These are phyloP conservation scores for Elsinoe perseae DNA, from an alignment of 2,329 filamentous ascomycete genomes.

Conservation along the genomic window DNA sequence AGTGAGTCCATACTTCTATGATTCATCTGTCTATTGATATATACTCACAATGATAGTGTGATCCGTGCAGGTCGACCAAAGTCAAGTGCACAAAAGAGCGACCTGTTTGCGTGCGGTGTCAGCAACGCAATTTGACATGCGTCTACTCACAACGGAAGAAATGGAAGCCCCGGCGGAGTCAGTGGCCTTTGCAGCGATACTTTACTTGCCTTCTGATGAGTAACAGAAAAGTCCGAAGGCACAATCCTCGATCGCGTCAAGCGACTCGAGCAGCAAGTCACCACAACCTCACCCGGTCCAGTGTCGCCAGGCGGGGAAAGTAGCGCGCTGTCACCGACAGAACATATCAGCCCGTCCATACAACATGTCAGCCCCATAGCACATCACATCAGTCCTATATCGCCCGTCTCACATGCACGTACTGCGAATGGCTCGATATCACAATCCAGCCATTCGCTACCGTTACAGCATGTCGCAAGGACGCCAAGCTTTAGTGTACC, in stretches of 20 bases:
- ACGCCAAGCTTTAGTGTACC: background rate
- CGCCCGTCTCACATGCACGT: background rate
- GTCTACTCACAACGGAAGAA: conserved; percentile 8
- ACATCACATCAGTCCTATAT: background rate
- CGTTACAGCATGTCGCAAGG: background rate
- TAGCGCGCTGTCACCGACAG: background rate
- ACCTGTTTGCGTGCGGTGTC: conserved; percentile 4
- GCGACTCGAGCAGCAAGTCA: conserved; percentile 11
- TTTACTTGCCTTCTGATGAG: background rate
- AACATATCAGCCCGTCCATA: background rate
- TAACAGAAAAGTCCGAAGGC: conserved; percentile 11
- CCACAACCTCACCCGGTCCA: background rate
- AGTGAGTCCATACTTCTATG: background rate
- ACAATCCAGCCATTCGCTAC: background rate
- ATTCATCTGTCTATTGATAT: background rate
- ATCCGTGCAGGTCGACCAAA: conserved; percentile 12
- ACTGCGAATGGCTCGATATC: background rate
- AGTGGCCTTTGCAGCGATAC: background rate
- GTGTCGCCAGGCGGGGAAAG: background rate
- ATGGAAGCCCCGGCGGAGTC: conserved; percentile 10
- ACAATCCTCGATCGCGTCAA: conserved; percentile 14
- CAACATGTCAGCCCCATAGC: background rate
- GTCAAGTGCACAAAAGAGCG: conserved; percentile 14
- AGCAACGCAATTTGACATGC: conserved; percentile 1
- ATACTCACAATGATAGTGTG: conserved; percentile 5